phyloP scores from a whole-genome alignment of 306 rosid species.

The Canavalia ensiformis region DNA sequence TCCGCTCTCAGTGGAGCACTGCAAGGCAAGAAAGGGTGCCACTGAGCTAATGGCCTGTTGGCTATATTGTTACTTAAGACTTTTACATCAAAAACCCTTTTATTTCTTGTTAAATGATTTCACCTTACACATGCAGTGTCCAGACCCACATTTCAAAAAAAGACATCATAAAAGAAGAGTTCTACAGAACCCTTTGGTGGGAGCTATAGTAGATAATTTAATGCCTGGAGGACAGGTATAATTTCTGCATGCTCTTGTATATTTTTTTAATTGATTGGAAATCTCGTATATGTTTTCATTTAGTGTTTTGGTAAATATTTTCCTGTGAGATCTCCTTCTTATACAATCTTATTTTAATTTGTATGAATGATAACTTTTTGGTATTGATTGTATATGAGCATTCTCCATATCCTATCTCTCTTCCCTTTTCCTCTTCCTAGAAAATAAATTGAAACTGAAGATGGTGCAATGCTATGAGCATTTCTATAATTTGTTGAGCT shows the following conservation, averaged over 20 bases:
- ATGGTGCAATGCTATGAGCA: constrained; percentile 8
- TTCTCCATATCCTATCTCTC: constrained; percentile 15
- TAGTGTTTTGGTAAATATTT: not conserved
- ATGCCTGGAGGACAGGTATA: constrained; percentile 79
- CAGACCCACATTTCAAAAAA: constrained; percentile 95
- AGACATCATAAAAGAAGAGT: constrained; percentile 91
- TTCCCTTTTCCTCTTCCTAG: not conserved
- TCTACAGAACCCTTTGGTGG: constrained; percentile 81
- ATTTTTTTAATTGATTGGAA: not conserved
- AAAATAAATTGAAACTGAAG: not conserved
- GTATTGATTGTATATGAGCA: constrained; percentile 11
- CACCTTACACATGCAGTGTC: constrained; percentile 76
- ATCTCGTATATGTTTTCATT: not conserved
- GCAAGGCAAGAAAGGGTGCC: constrained; percentile 1
- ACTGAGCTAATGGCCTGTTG: constrained; percentile 20
- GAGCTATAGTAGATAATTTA: constrained; percentile 65
- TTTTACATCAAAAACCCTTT: constrained; percentile 9
- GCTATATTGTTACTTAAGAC: not conserved
- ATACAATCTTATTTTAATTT: constrained; percentile 14
- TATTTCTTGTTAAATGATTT: constrained; percentile 31
- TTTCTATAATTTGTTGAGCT: not conserved
- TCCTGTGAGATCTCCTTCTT: constrained; percentile 19
- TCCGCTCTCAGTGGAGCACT: not conserved
- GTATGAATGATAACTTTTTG: not conserved
- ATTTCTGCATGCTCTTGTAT: constrained; percentile 18